Evolutionary conservation across 768 basidiomycete genomes (phyloP).

Genomic region (Rhodotorula paludigena): DNA sequence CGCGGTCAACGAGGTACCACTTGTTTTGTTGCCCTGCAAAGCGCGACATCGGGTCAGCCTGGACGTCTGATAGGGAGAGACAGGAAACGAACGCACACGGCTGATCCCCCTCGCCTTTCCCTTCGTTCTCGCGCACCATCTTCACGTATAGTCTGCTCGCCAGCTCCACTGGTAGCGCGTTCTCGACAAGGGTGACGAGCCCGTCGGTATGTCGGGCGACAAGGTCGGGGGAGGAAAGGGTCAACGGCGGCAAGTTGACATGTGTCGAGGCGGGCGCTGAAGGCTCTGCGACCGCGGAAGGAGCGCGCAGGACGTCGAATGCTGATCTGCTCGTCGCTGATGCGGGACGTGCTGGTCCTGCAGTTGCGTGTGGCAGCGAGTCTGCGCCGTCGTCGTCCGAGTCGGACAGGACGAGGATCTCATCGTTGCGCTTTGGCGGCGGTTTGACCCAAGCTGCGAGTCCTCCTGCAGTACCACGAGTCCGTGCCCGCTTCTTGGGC

Average conservation of each 20-base stretch:
- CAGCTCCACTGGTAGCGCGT: conserved; percentile 33
- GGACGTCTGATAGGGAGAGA: not conserved
- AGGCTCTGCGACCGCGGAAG: not conserved
- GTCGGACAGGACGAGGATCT: conserved; percentile 15
- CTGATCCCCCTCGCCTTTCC: conserved; percentile 4
- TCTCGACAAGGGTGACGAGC: conserved; percentile 36
- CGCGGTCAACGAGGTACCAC: conserved; percentile 38
- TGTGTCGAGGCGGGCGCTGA: not conserved
- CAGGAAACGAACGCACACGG: not conserved
- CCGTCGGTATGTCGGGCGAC: conserved; percentile 36
- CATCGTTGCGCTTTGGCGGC: not conserved
- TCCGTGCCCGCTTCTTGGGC: not conserved
- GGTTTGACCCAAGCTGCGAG: conserved; percentile 5
- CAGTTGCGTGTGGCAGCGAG: not conserved
- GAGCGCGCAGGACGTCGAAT: conserved; percentile 3
- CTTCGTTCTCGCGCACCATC: conserved; percentile 31
- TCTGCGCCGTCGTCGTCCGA: conserved; percentile 13
- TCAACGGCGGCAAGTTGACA: conserved; percentile 35
- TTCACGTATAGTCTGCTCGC: conserved; percentile 30
- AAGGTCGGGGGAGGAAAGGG: conserved; percentile 16
- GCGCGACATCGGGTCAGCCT: not conserved
- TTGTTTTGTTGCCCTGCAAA: conserved; percentile 31
- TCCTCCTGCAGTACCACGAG: not conserved
- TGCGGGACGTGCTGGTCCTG: no score
- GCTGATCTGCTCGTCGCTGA: conserved; percentile 5